Base-by-base conservation (phyloP, 2,329 filamentous ascomycete genomes). In the Diaporthe sp. region DNA sequence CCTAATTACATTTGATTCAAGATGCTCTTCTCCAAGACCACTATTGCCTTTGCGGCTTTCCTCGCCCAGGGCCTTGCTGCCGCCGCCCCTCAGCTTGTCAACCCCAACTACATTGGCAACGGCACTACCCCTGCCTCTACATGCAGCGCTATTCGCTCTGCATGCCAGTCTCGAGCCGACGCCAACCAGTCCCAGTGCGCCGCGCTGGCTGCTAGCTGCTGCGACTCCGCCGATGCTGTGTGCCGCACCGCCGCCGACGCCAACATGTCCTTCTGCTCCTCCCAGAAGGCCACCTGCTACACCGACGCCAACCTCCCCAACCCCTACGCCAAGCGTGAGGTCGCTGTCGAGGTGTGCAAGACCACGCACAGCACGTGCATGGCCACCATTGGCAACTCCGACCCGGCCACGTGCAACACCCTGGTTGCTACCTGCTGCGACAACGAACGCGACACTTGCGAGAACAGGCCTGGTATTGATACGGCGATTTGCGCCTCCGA, bases 251-350 rank as follows among this genome's bases (percentile, higher is more conserved):
- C 3, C 66, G 17, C 47, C 35, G 50, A 4, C 35, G 66, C 50
- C 50, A 57, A 69, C n/a, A 38, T 42, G 50, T 13, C 66, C 66
- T n/a, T 17, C 35, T 69, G 66, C 66, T 52, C 42, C 2, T 15
- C 66, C 50, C 12, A 57, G 15, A 69, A 57, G 50, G 66, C 66
- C 19, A 22, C 50, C 66, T 69, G 67, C 67, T 70, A 70, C 54
- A 15, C 19, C 12, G 3, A 3, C 38, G 52, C 38, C 17, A n/a
- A 22, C 28, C 52, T 70, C 12, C 17, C 28, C 25, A 25, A 45
- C 67, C 67, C 67, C 22, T 70, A 19, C 52, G 28, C n/a, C 42
- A 69, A 69, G 38, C 58, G 58, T 38, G 58, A 61, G 58, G 13
- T 61, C 58, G 58, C 58, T 38, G 58, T 61, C 38, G n/a, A 17